Evolutionary conservation across 75 land plant genomes (phyloP), one percentile per base, ranked within the genome.

Genomic region (Ceratopteris richardii): DNA sequence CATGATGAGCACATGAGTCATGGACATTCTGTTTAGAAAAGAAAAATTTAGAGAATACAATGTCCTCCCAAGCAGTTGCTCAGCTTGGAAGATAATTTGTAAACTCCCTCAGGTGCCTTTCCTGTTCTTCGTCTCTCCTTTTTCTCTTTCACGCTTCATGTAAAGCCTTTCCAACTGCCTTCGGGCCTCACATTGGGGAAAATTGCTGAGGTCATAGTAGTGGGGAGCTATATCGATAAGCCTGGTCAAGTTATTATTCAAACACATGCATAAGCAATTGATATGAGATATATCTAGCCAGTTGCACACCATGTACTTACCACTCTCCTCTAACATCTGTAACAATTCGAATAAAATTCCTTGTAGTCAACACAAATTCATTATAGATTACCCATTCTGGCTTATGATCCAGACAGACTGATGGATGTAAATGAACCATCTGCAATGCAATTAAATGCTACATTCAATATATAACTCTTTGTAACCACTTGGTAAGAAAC

Each of bases 381-480:
- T 93, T 89, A 66, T 89, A 93, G 26, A 93, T 93, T 6, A 93
- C 98, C 95, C 94, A 93, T 56, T 93, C 96, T 31, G 98, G 96
- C 62, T 89, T 93, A 67, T 82, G 96, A 52, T 93, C 96, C 63
- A 93, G 57, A 67, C 96, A 85, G 54, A 72, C 81, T 26, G 97
- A 92, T 5, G 97, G 97, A 80, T 92, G 97, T 56, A 92, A 61
- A 59, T 88, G 88, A 22, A 92, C 97, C 67, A 80, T 78, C 97
- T 91, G 62, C 60, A 66, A 43, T 1, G 17, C 19, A 59, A 60
- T 22, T 22, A 60, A 24, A 48, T 33, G n/a, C n/a, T n/a, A n/a
- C n/a, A n/a, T n/a, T n/a, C n/a, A n/a, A n/a, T n/a, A n/a, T n/a
- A n/a, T n/a, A n/a, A n/a, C n/a, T n/a, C n/a, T n/a, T 55, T 25